Base-by-base conservation (phyloP, 768 basidiomycete species). In the Suillus tomentosus region DNA sequence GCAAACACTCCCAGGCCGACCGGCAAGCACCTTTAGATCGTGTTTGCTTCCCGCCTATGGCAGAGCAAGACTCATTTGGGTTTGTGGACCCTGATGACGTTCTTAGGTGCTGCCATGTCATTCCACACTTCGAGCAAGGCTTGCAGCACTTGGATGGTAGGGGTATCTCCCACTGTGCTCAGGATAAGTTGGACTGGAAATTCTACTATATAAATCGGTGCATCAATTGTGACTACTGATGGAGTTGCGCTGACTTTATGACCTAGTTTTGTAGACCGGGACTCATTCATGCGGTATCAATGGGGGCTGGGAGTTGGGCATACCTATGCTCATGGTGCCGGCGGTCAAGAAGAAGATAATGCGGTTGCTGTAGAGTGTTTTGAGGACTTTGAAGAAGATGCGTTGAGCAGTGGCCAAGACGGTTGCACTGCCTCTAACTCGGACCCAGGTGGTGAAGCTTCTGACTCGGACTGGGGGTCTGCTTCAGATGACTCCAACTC, bases 141-240 rank as follows among this genome's bases (percentile, higher is more conserved):
- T 15, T 47, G 10, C 3, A 14, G 19, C 64, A 37, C 47, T 47
- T 47, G 7, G 63, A 64, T 15, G 43, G 63, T 3, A 39, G 24
- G 22, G 37, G 64, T 1, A 3, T 67, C 19, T 64, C 61, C 1
- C 27, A 24, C 13, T 61, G 48, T 54, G 59, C 60, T 11, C 27
- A 42, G 17, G 64, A 67, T 61, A 45, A 31, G 11, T 0, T 27
- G 7, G 61, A 65, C 51, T 65, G 64, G 64, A 39, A 36, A 9
- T 27, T 1, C 19, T 67, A 67, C 36, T 67, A 67, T 62, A 24
- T 67, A 14, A 67, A 67, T 40, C 0, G 60, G 66, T 67, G 36
- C 7, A 42, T 31, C 40, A 47, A 8, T 14, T 9, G 27, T 27
- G 27, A 27, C 9, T 37, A 37, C 15, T 10, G 9, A 47, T 27